Evolutionary conservation across 1,284 basidiomycete species (phyloP), one percentile per base, ranked within the genome.

Genomic region (Phlebopus sp.): DNA sequence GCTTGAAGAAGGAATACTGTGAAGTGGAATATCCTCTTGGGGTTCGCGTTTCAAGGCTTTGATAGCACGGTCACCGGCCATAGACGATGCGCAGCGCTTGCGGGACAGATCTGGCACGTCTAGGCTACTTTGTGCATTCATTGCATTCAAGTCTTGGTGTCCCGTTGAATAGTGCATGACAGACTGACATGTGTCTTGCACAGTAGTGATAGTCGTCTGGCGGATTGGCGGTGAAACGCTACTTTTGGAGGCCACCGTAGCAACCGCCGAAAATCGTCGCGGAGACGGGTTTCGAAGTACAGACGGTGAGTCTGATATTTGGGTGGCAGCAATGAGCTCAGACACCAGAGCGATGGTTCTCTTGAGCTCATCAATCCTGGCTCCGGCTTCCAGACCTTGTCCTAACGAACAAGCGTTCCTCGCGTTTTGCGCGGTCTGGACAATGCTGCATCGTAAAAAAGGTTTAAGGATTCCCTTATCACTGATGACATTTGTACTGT

Each of bases 31-130:
- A 17, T 84, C 82, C 30, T 86, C 85, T 53, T 72, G 75, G 19
- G 84, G 82, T 56, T 87, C 84, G 53, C 82, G 70, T 67, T 87
- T 87, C 53, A 81, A 69, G 15, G 80, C 75, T 59, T 87, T 87
- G 42, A 79, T 69, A 32, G 70, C 76, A 17, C 84, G 76, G 47
- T 81, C 77, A 48, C 76, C 81, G 17, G 74, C 78, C 49, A 80
- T 69, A 42, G 78, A 79, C n/a, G 82, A 81, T 13, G 78, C 83
- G 52, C 81, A 84, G 18, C 84, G 80, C 62, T 87, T 87, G 39
- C 85, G 79, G 43, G 74, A 71, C 32, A 62, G 49, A 53, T 65
- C 63, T 45, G 66, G 62, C 32, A 55, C 49, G 42, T 65, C 63
- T 44, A 49, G 42, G 21, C 48, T 42, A 41, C 37, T 46, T 44